Conservation (phyloP, 2,329 filamentous ascomycete genomes). For the Aspergillus pseudoglaucus region DNA sequence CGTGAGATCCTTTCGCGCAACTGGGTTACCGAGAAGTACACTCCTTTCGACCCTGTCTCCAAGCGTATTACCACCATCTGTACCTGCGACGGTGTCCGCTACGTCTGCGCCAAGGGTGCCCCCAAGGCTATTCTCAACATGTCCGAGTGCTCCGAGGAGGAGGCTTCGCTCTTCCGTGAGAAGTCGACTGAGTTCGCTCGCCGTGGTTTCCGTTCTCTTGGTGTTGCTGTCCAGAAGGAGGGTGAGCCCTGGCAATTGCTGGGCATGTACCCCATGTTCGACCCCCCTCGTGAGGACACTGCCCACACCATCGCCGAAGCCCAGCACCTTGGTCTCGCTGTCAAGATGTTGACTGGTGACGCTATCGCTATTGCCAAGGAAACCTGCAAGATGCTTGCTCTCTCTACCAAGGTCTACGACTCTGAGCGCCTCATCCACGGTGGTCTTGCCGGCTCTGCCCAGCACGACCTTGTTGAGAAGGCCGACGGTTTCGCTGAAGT, state of each 20-base stretch:
- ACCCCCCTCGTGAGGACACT: constrained; percentile 71
- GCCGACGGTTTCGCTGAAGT: constrained; percentile 69
- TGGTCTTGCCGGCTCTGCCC: constrained; percentile 64
- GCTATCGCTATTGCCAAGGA: constrained; percentile 74
- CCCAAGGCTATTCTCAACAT: constrained; percentile 68
- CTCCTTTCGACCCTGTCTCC: constrained; percentile 65
- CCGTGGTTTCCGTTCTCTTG: constrained; percentile 73
- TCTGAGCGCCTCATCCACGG: constrained; percentile 70
- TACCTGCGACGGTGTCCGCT: constrained; percentile 62
- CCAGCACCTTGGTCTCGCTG: constrained; percentile 66
- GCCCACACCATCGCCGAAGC: constrained; percentile 72
- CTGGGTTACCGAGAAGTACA: constrained; percentile 73
- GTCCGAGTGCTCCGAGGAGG: constrained; percentile 60
- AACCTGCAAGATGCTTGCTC: constrained; percentile 74
- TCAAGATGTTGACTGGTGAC: constrained; percentile 79
- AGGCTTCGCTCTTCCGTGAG: constrained; percentile 60
- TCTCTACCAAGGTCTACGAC: constrained; percentile 76
- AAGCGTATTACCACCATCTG: constrained; percentile 70
- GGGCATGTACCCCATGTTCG: constrained; percentile 74
- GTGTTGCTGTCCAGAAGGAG: constrained; percentile 72
- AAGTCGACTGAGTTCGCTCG: constrained; percentile 70
- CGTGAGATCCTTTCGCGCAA: constrained; percentile 68
- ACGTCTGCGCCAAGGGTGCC: constrained; percentile 70
- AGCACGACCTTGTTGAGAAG: constrained; percentile 70
- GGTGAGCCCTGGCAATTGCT: constrained; percentile 67